Base-by-base conservation (phyloP, 352 stramenopile genomes). In the Phytophthora hibernalis region DNA sequence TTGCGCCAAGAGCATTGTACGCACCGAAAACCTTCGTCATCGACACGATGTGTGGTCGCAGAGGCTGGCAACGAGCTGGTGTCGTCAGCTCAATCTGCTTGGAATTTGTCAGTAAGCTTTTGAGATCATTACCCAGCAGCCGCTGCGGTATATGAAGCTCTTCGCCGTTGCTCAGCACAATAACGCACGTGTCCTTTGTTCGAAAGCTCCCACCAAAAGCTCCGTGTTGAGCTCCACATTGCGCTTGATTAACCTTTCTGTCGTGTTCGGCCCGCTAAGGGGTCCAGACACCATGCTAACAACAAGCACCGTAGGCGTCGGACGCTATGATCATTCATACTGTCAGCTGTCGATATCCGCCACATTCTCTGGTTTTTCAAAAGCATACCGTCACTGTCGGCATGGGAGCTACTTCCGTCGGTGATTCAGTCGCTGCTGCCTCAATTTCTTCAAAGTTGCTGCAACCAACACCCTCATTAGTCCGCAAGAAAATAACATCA, bases 151-250 rank as follows among this genome's bases (percentile, higher is more conserved):
- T 80, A 15, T 87, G 72, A 12, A 94, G 65, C 45, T 92, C 83
- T 77, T 94, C 85, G 12, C 85, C 85, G 37, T 94, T 71, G 56
- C 77, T 94, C 43, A 94, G 42, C 24, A 94, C 68, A 21, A 94
- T 54, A 13, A 93, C 68, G 50, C 85, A 93, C 2, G 76, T 75
- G 30, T 93, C 83, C 35, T 85, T 51, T 80, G 72, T 16, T 61
- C 60, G 26, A 93, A 85, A 5, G 57, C 28, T 11, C 85, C 85
- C 31, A 93, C 40, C 37, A 78, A 61, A 2, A 93, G 47, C 15
- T 90, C 83, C 20, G 63, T 79, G 31, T 74, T 54, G 28, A 90
- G 55, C 24, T 89, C 79, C 10, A 91, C 72, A 40, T 85, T 80
- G 42, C 85, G 82, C 56, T 87, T 87, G 15, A 93, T 72, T 30